These are phyloP conservation scores for Clitocybe nebularis DNA, from an alignment of 1,284 basidiomycete species.

Conservation along the genomic window DNA sequence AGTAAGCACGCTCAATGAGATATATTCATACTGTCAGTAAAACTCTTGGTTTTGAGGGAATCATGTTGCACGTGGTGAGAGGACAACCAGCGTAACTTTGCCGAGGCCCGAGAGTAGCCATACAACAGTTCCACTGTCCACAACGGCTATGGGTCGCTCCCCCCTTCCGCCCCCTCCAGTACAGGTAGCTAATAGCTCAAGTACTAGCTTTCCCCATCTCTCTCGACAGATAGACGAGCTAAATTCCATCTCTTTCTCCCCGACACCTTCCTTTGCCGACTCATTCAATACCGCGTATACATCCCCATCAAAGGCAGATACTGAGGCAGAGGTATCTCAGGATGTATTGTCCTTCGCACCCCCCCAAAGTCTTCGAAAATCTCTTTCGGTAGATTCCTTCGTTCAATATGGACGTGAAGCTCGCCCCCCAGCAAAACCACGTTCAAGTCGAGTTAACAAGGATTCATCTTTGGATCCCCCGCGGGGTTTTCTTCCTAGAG, in stretches of 20 bases:
- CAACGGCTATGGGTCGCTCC: slow-evolving; percentile 9
- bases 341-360: slow-evolving; percentile 22
- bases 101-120: no score
- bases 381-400: slow-evolving; percentile 73
- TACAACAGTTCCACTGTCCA: no score
- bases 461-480: slow-evolving; percentile 28
- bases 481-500: no score
- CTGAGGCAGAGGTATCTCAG: slow-evolving; percentile 12
- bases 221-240: slow-evolving; percentile 5
- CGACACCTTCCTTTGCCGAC: slow-evolving; percentile 26
- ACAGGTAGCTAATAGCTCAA: no score
- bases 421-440: slow-evolving; percentile 28
- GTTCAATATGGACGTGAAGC: slow-evolving; percentile 41
- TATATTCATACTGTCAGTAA: slow-evolving; percentile 51
- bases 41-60: slow-evolving; percentile 35
- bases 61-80: slow-evolving; percentile 17
- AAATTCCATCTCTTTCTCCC: slow-evolving; percentile 15
- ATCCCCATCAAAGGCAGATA: slow-evolving; percentile 16
- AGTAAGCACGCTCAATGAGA: slow-evolving; percentile 4
- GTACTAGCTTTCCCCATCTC: no score
- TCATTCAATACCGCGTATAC: slow-evolving; percentile 29
- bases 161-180: slow-evolving; percentile 19
- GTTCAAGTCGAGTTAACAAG: slow-evolving; percentile 32
- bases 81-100: neutral
- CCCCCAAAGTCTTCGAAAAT: slow-evolving; percentile 55